Evolutionary conservation across 208 protist genomes (phyloP).

Genomic region (Leishmania martiniquensis): DNA sequence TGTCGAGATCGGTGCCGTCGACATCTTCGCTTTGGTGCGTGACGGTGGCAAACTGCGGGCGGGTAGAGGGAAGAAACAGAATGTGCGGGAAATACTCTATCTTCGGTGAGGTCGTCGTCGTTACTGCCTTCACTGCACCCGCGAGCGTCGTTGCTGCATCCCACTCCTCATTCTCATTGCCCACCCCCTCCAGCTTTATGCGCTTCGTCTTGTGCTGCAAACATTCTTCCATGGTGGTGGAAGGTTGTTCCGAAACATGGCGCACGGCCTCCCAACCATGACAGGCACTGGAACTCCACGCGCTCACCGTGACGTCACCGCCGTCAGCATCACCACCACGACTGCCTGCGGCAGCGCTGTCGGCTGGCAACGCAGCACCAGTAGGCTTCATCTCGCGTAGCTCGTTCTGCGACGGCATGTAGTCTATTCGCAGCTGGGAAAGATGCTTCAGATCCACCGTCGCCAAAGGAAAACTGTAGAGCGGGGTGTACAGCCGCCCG

Average conservation of each 20-base stretch:
- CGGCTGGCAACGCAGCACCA: background rate
- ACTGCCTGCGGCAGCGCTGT: background rate
- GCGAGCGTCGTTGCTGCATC: background rate
- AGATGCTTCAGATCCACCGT: conserved; percentile 70
- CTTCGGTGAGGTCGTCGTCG: background rate
- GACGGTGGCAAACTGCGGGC: conserved; percentile 73
- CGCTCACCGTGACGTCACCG: background rate
- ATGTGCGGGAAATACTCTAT: conserved; percentile 83
- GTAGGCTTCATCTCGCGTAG: conserved; percentile 3
- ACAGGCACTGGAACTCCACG: background rate
- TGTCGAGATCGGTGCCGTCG: conserved; percentile 28
- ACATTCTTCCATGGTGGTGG: background rate
- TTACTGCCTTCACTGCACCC: background rate
- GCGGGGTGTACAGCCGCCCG: conserved; percentile 72
- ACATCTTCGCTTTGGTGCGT: conserved; percentile 62
- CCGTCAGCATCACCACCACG: conserved; percentile 9
- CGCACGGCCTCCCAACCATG: conserved; percentile 29
- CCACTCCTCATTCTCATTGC: background rate
- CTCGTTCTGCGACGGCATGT: conserved; percentile 39
- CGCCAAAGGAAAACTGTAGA: conserved; percentile 56
- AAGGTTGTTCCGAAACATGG: background rate
- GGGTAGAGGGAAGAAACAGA: conserved; percentile 80
- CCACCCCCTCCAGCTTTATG: conserved; percentile 29
- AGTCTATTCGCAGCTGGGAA: conserved; percentile 58
- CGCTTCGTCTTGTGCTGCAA: conserved; percentile 36